Evolutionary conservation across 1,284 basidiomycete species (phyloP), one percentile per base, ranked within the genome.

Genomic region (Fistulinella staudtii): DNA sequence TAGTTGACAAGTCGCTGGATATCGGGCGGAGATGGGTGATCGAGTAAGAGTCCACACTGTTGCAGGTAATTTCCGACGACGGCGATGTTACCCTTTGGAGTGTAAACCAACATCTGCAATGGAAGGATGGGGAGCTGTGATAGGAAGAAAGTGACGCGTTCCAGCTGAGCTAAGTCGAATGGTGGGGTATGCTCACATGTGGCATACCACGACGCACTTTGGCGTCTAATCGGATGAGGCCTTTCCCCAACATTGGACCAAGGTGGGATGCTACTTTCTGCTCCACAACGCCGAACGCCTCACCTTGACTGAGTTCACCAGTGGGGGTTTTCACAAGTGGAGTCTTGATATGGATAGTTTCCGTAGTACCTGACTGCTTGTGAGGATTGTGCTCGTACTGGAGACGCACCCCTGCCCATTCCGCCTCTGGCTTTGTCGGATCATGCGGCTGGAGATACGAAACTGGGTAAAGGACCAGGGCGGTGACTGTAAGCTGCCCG

Each of bases 51-150:
- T 36, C 76, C 76, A 46, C 77, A 76, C 43, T 79, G 72, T 10
- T 79, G 75, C 37, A 99, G 75, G 55, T 82, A 84, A 53, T 82
- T 75, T 43, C 88, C 82, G 52, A 99, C 84, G 46, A 86, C 81
- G 15, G 75, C 69, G 50, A 97, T 85, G 64, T 96, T 93, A 28
- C 90, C 88, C 54, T 93, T 93, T 5, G 91, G 88, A 11, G 93
- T 94, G 66, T 92, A 96, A 23, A 97, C 79, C 24, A 97, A 78
- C 60, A 97, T 76, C 60, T 89, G 85, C 35, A 98, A 73, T 21
- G 85, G 80, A 29, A 93, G 72, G 46, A 93, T 85, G 37, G 85
- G 85, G 35, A 86, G 71, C 88, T 92, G 18, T 41, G 45, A 44
- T 45, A 49, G 50, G 29, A 46, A 57, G 35, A 53, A 40, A 51